phyloP scores from a whole-genome alignment of 148 eudicot genomes.

The Heliamphora exappendiculata region DNA sequence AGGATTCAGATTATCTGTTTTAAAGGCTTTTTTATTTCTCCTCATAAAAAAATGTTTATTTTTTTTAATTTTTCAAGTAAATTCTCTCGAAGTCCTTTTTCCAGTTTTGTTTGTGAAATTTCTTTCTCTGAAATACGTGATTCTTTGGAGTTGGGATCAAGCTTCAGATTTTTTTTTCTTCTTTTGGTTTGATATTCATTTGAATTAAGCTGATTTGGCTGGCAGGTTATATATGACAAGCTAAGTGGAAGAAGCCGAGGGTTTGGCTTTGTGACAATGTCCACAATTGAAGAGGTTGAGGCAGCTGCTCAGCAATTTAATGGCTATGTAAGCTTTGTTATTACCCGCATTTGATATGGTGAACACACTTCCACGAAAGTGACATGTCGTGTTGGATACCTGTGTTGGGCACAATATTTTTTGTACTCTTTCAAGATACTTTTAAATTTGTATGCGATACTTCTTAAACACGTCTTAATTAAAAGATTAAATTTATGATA shows the following conservation, averaged over 20 bases:
- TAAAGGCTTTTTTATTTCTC: background rate
- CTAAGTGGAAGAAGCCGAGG: slow-evolving; percentile 85
- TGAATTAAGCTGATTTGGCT: slow-evolving; percentile 10
- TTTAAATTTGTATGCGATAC: too few relatives aligned
- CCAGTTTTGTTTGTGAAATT: background rate
- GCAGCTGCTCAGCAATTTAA: slow-evolving; percentile 79
- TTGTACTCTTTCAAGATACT: too few relatives aligned
- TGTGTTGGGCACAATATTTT: too few relatives aligned
- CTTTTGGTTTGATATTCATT: background rate
- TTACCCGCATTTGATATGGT: background rate
- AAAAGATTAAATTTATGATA: background rate
- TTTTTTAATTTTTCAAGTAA: background rate
- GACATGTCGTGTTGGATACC: too few relatives aligned
- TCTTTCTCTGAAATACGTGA: background rate
- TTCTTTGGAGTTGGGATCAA: background rate
- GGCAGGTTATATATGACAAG: slow-evolving; percentile 93
- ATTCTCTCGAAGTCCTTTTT: too few relatives aligned
- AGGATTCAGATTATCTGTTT: background rate
- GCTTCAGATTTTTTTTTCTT: background rate
- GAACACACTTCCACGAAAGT: too few relatives aligned
- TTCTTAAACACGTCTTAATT: background rate
- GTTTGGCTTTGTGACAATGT: slow-evolving; percentile 97
- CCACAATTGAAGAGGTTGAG: slow-evolving; percentile 63
- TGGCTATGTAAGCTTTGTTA: slow-evolving; percentile 63
- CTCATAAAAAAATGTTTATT: background rate